phyloP scores from a whole-genome alignment of 1,284 basidiomycete genomes.

The Ceratobasidium theobromae region DNA sequence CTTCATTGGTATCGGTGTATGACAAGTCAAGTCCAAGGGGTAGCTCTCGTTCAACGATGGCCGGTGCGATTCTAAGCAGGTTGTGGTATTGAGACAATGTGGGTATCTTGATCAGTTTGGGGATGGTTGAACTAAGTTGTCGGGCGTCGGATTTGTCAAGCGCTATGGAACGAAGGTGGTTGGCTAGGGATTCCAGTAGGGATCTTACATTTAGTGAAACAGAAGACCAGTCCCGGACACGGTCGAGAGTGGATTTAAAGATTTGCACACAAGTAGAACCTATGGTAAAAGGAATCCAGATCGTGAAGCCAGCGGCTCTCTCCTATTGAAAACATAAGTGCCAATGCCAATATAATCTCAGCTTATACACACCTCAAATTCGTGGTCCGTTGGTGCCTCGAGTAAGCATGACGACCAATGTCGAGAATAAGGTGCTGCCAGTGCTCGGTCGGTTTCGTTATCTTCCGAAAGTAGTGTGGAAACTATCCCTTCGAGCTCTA shows the following conservation, averaged over 20 bases:
- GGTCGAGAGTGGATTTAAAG: neutral
- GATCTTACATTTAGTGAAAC: neutral
- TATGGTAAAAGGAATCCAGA: conserved; percentile 24
- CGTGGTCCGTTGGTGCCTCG: neutral
- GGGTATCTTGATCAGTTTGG: neutral
- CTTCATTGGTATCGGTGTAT: neutral
- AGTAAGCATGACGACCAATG: conserved; percentile 4
- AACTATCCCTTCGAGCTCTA: neutral
- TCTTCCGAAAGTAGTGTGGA: neutral
- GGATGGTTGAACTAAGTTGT: neutral
- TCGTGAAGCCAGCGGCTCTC: neutral
- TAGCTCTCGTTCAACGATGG: conserved; percentile 13
- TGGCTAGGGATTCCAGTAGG: conserved; percentile 5
- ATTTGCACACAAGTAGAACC: neutral
- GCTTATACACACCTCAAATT: conserved; percentile 1
- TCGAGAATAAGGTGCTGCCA: conserved; percentile 16
- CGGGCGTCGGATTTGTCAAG: neutral
- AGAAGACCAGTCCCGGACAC: neutral
- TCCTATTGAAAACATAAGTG: neutral
- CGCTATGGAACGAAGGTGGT: neutral
- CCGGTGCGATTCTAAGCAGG: neutral
- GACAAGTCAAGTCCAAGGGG: conserved; percentile 1
- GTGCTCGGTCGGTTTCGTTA: conserved; percentile 1
- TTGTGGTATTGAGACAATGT: neutral
- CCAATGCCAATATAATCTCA: neutral